Base-by-base conservation (phyloP, 2,329 filamentous ascomycete genomes). In the Colletotrichum sp. region DNA sequence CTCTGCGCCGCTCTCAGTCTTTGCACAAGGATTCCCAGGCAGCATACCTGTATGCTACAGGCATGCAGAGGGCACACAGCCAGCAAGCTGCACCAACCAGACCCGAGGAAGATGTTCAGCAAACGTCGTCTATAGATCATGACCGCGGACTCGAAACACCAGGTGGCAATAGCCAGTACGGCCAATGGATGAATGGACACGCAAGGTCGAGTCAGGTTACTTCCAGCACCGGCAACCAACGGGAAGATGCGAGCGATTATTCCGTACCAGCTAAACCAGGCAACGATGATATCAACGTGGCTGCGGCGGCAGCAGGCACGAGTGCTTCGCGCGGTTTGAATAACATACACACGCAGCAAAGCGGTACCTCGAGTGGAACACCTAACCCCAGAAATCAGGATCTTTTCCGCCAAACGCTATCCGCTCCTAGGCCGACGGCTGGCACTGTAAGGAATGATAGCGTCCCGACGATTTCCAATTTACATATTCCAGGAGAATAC, bases 401-500 rank as follows among this genome's bases (percentile, higher is more conserved):
- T 24, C 62, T 52, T n/a, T 21, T 36, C 39, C 72, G 55, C 24
- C 76, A 73, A 12, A 64, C 57, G n/a, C 15, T 24, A 12, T 34
- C 78, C 16, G 72, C 78, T 13, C 30, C 36, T 12, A 81, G 84
- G 44, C 82, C 83, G 5, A 78, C 79, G 2, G 79, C 80, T 10
- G 76, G 79, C 65, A 79, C 78, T 68, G 65, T 63, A 8, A 81
- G 87, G 65, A 85, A 83, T 16, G 85, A 87, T 63, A 88, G 89
- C 78, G 86, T 88, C 8, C 87, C 89, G 15, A 91, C 89, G 32
- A 90, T 94, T 60, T 92, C 92, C 71, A 90, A 93, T 80, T 84
- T 95, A 67, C 93, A 94, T 80, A 90, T 95, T 21, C 94, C 94
- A 5, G 94, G 94, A 13, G 89, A 93, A 79, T 95, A 89, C 81